Percentiles rank a stretch among this genome's conserved stretches.
phyloP scores from a whole-genome alignment of 208 protist genomes.

The Wallacemonas sp. region DNA sequence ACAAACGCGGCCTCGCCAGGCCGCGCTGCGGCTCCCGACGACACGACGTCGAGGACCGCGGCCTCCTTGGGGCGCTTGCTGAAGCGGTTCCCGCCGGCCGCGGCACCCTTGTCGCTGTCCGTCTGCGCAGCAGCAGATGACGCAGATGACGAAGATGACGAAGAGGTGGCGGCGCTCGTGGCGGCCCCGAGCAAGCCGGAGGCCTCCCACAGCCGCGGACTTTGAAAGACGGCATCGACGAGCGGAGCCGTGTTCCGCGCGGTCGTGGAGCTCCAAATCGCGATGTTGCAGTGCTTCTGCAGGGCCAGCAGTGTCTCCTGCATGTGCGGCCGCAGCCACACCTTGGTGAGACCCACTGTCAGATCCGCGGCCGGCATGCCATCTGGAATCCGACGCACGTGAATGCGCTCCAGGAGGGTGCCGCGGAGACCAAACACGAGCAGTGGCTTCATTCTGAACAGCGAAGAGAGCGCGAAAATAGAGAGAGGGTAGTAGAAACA shows the following conservation, averaged over 20 bases:
- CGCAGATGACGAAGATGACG: neutral
- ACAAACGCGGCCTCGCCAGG: neutral
- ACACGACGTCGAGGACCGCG: neutral
- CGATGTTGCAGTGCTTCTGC: conserved; percentile 74
- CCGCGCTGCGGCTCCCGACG: neutral
- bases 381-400: conserved; percentile 52
- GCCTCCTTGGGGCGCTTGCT: conserved; percentile 14
- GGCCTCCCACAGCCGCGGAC: conserved; percentile 14
- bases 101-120: neutral
- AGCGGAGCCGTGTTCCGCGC: conserved; percentile 81
- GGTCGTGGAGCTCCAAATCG: conserved; percentile 90
- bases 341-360: conserved; percentile 69
- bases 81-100: conserved; percentile 2
- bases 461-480: neutral
- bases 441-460: conserved; percentile 55
- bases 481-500: no score
- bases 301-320: conserved; percentile 59
- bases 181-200: neutral
- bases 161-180: neutral
- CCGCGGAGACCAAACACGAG: conserved; percentile 86
- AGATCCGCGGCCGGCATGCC: conserved; percentile 70
- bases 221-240: conserved; percentile 71
- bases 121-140: neutral
- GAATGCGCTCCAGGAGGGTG: conserved; percentile 84
- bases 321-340: conserved; percentile 84